Evolutionary conservation across 2,329 filamentous ascomycete genomes (phyloP).

Genomic region (Aureobasidium subglaciale): DNA sequence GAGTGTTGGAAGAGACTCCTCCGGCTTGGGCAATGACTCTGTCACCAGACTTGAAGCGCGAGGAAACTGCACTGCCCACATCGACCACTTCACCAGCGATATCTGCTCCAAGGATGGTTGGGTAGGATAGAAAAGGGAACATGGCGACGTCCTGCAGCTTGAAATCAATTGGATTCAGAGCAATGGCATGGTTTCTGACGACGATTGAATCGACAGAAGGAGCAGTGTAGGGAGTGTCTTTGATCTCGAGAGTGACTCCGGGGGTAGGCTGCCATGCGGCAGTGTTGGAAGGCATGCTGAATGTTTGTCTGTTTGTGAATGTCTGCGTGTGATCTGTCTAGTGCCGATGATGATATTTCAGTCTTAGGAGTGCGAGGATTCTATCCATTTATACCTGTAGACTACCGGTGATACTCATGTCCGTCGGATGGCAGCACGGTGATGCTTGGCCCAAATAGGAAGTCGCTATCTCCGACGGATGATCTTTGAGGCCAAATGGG

Average conservation of each 20-base stretch:
- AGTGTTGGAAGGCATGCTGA: constrained; percentile 17
- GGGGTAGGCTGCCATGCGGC: constrained; percentile 22
- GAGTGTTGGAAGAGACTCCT: not conserved
- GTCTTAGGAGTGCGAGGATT: too few relatives aligned
- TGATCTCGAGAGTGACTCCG: constrained; percentile 19
- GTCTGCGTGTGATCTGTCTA: not conserved
- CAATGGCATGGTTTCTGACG: constrained; percentile 30
- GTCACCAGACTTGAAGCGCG: constrained; percentile 29
- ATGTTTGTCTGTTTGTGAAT: not conserved
- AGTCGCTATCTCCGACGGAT: not conserved
- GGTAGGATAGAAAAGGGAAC: constrained; percentile 18
- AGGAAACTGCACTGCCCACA: constrained; percentile 20
- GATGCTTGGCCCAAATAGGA: not conserved
- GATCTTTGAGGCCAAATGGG: not conserved
- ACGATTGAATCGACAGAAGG: constrained; percentile 26
- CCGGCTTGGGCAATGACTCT: constrained; percentile 24
- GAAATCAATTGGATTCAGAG: constrained; percentile 35
- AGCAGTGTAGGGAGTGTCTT: constrained; percentile 18
- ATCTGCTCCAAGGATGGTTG: constrained; percentile 26
- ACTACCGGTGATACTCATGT: not conserved
- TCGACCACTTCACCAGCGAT: constrained; percentile 27
- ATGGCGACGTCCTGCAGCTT: constrained; percentile 27
- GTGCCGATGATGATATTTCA: not conserved
- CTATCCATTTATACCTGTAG: not conserved
- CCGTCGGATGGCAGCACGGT: not conserved